Base-by-base conservation (phyloP, 768 basidiomycete genomes). In the Candolleomyces aberdarensis region DNA sequence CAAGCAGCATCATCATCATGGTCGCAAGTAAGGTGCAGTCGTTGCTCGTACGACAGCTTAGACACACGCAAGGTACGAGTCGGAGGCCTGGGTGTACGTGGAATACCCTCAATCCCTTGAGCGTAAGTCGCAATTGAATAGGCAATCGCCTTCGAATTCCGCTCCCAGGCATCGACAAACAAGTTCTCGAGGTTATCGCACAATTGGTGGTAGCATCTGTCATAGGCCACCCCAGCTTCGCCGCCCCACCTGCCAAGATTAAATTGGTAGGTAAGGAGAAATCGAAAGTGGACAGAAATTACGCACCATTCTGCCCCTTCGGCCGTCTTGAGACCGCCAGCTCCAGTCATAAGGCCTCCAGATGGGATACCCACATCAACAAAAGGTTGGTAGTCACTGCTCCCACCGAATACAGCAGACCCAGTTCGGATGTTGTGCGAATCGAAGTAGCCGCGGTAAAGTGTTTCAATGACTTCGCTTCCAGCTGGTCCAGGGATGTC, bases 311-410 rank as follows among this genome's bases (percentile, higher is more conserved):
- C 50, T 15, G 61, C 70, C 50, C 71, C 64, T 15, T 69, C 64
- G 8, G 52, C 64, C 0, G 71, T 71, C 68, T 69, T 73, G 29
- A 69, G 54, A 26, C 66, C 71, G 29, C 71, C 71, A 17, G 69
- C 67, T 20, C 73, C 73, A 13, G 72, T 70, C 57, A 65, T 63
- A 22, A 74, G 58, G 22, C 73, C 72, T 31, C 73, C 73, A 47
- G 71, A 62, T 51, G 71, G 71, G 26, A 73, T 72, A 9, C 70
- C 69, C 46, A 64, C 69, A 41, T 69, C 67, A 29, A 74, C 62
- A 65, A 72, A 74, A 7, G 73, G 69, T 17, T 69, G 69, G 48
- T 74, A 74, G 44, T 74, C 73, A 53, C 69, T 70, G 49, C 70
- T 68, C 20, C 68, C 67, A 32, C 56, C 66, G 58, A 74, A 72